Base-by-base conservation (phyloP, 1,284 basidiomycete species). In the Inonotus hispidus region DNA sequence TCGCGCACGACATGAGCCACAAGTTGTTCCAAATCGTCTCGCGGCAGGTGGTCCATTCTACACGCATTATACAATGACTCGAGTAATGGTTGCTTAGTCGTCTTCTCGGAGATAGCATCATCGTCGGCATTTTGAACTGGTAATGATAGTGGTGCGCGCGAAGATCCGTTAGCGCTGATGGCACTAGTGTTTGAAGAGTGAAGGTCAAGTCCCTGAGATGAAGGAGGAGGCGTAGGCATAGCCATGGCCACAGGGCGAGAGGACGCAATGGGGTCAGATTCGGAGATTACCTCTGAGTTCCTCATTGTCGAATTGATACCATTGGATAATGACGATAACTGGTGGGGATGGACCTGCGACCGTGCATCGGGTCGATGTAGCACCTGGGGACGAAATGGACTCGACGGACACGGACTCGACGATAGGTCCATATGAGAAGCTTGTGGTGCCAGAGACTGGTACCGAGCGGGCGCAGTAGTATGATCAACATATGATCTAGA, bases 1-100 rank as follows among this genome's bases (percentile, higher is more conserved):
- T 73, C 73, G 14, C 73, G 67, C 6, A 74, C 52, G 5, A 73
- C 67, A 19, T 68, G 63, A 0, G 70, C 69, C 6, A 75, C 68
- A 11, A 75, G 62, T 7, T 43, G 55, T 62, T 75, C 73, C n/a
- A 75, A 64, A 3, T 74, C 72, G 1, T 60, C 62, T 10, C 56
- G 62, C 13, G 72, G 54, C 2, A 75, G 66, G 21, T 66, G 60
- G 46, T 72, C 71, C 13, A 74, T 58, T 0, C 65, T 55, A 23
- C 50, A 55, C n/a, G 56, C 27, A 19, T 62, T 56, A 23, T 58
- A 58, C 14, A 62, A 38, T 10, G 55, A 62, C 19, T 49, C 21
- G 16, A 57, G 38, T 19, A 57, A 41, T 29, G 27, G 50, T 14
- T 27, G 50, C 41, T 41, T 56, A 56, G 55, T 37, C 41, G 43